Conservation (phyloP, 805 yeast genomes). For the Yarrowia deformans region DNA sequence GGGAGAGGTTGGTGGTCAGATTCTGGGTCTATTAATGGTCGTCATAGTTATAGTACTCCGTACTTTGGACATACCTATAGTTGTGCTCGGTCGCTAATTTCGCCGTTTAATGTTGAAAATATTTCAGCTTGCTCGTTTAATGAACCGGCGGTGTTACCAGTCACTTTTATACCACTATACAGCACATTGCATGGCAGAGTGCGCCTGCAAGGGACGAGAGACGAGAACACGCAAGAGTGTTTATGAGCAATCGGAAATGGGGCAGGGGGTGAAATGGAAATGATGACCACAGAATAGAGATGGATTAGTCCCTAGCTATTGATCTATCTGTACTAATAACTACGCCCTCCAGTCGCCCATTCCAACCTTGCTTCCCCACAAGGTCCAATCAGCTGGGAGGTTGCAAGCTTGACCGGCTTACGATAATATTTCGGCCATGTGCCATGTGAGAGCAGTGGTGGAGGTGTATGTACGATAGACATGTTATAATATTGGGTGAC, state of each 20-base stretch:
- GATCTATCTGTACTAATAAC: too few species aligned
- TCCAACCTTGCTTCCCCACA: conserved; percentile 2
- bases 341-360: too few species aligned
- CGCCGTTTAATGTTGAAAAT: not conserved
- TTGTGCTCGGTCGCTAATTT: too few species aligned
- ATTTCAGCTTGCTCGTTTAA: not conserved
- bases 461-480: not conserved
- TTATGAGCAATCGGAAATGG: too few species aligned
- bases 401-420: not conserved
- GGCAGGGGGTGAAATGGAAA: too few species aligned
- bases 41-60: not conserved
- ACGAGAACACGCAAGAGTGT: not conserved
- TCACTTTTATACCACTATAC: not conserved
- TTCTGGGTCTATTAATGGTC: not conserved
- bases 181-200: conserved; percentile 32
- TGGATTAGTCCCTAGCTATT: too few species aligned
- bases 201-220: conserved; percentile 28
- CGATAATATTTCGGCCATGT: not conserved
- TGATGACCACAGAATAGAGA: too few species aligned
- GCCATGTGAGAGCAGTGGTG: not conserved
- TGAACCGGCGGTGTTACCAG: too few species aligned
- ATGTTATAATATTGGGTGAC: too few species aligned
- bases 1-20: not conserved
- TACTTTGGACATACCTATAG: not conserved
- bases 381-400: not conserved